phyloP scores from a whole-genome alignment of 2,329 filamentous ascomycete species.

The Ascochyta lentis region DNA sequence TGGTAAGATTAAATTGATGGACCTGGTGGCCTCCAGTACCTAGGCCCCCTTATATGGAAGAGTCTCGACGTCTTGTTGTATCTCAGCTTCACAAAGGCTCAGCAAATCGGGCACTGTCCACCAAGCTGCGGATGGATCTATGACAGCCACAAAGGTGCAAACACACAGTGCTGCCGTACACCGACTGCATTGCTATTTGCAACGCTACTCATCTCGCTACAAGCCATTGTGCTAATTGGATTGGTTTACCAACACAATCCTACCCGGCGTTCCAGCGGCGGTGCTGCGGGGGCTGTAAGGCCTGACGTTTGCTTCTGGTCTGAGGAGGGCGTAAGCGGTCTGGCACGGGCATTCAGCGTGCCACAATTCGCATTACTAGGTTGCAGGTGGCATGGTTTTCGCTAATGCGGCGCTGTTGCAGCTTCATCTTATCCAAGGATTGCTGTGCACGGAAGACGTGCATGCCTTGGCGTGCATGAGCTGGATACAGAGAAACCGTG shows the following conservation, averaged over 20 bases:
- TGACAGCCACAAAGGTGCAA: constrained; percentile 23
- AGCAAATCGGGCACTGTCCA: constrained; percentile 21
- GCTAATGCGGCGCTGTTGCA: constrained; percentile 7
- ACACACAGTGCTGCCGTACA: constrained; percentile 20
- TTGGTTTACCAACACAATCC: constrained; percentile 15
- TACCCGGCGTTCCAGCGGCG: constrained; percentile 12
- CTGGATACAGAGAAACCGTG: constrained; percentile 16
- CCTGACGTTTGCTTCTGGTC: constrained; percentile 13
- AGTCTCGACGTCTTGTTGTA: constrained; percentile 18
- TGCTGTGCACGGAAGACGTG: constrained; percentile 11
- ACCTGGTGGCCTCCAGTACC: background rate
- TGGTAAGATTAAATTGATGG: constrained; percentile 16
- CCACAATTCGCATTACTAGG: constrained; percentile 16
- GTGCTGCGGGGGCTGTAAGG: constrained; percentile 17
- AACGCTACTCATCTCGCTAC: constrained; percentile 29
- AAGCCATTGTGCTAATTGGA: constrained; percentile 6
- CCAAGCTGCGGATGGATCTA: constrained; percentile 26
- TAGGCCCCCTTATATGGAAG: constrained; percentile 26
- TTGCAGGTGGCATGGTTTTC: background rate
- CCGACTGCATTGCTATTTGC: constrained; percentile 25
- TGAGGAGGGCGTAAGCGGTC: constrained; percentile 10
- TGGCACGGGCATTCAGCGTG: constrained; percentile 22
- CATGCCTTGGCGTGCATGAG: constrained; percentile 23
- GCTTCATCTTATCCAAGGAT: constrained; percentile 5
- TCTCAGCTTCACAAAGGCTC: constrained; percentile 19